Conservation (phyloP, 1,284 basidiomycete genomes). For the Phylloboletellus chloephorus region DNA sequence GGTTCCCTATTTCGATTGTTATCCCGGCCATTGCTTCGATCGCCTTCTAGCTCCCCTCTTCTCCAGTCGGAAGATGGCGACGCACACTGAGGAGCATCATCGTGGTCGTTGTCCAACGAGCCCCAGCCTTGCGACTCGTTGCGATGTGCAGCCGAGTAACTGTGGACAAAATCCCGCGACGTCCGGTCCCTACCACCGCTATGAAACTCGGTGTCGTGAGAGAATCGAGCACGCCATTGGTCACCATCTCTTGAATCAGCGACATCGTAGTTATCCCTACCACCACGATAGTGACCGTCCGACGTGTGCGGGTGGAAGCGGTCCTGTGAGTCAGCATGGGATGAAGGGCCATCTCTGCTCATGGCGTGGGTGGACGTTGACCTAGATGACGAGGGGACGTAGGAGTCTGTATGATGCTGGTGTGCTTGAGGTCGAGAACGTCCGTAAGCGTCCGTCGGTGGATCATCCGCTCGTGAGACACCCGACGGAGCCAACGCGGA, state of each 20-base stretch:
- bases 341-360: slow-evolving; percentile 46
- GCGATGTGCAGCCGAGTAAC: slow-evolving; percentile 38
- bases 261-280: slow-evolving; percentile 48
- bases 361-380: slow-evolving; percentile 37
- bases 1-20: slow-evolving; percentile 21
- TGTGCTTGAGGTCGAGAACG: slow-evolving; percentile 35
- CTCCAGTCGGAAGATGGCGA: slow-evolving; percentile 42
- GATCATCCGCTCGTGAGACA: slow-evolving; percentile 47
- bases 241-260: slow-evolving; percentile 40
- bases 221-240: slow-evolving; percentile 39
- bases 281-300: slow-evolving; percentile 44
- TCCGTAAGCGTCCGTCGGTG: slow-evolving; percentile 40
- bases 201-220: slow-evolving; percentile 37
- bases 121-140: slow-evolving; percentile 42
- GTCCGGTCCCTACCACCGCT: slow-evolving; percentile 41
- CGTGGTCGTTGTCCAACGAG: slow-evolving; percentile 34
- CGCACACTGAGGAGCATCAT: slow-evolving; percentile 35
- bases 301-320: slow-evolving; percentile 43
- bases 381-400: slow-evolving; percentile 42
- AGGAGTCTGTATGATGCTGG: slow-evolving; percentile 45
- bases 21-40: slow-evolving; percentile 31
- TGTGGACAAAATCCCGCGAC: slow-evolving; percentile 40
- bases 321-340: slow-evolving; percentile 48
- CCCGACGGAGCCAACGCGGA: slow-evolving; percentile 34
- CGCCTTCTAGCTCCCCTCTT: slow-evolving; percentile 28